Evolutionary conservation across 306 rosid genomes (phyloP), one percentile per base, ranked within the genome.

Genomic region (Luffa acutangula): DNA sequence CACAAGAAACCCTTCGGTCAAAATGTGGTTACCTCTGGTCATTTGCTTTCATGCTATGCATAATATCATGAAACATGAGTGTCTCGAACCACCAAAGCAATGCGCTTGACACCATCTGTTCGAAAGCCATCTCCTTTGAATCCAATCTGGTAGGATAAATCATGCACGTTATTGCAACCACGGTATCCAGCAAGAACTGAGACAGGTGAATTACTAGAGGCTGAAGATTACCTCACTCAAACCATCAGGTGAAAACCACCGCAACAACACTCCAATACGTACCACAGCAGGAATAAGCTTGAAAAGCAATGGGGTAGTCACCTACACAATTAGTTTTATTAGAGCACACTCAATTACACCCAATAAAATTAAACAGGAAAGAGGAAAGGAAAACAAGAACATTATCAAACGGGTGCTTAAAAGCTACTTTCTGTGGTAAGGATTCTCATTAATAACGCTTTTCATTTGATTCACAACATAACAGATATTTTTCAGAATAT

Each of bases 281-380:
- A 95, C 85, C 54, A 91, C 96, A 45, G 93, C 93, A 66, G 97
- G 99, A 87, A 95, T 93, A 77, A 95, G 83, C 86, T 93, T 95
- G 91, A 95, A 95, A 79, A 95, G 97, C 84, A 95, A 85, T 49
- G 99, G 99, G n/a, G 99, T 95, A 21, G 99, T 95, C 81, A 92
- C 99, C 99, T 95, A 89, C 92, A 82, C 42, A 17, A 33, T 48
- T 66, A 15, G 78, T 7, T 49, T 73, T 33, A 73, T 73, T 31
- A 73, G 45, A 12, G 25, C 65, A 59, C 25, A 25, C 42, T 70
- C 53, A 72, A 72, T 17, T 72, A 33, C 58, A 3, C 15, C 14
- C 14, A 51, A 45, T 48, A 72, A 25, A 72, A 25, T n/a, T 45
- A 25, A 25, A 25, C 31, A 25, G 31, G 31, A 25, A 25, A 25